These are phyloP conservation scores for Ambrosia hybrid DNA, from an alignment of 140 eudicot species.

Conservation along the genomic window DNA sequence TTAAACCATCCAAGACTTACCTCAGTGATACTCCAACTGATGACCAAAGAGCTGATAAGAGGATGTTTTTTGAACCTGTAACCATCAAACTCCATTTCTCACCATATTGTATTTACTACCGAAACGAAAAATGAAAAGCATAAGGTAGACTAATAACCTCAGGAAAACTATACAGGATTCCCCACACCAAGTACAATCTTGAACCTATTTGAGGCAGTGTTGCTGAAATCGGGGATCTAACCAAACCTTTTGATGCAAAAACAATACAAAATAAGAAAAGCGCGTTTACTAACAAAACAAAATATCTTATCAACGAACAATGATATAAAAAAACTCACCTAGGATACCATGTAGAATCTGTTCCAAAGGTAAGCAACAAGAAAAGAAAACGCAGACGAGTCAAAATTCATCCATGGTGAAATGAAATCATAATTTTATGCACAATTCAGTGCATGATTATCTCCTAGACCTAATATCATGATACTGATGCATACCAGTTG, in stretches of 20 bases:
- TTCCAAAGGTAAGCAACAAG: slow-evolving; percentile 18
- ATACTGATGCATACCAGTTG: neutral
- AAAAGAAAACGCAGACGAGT: slow-evolving; percentile 10
- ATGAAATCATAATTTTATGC: slow-evolving; percentile 17
- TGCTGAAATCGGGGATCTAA: slow-evolving; percentile 88
- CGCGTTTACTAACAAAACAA: neutral
- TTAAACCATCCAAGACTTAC: slow-evolving; percentile 32
- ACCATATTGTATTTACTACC: neutral
- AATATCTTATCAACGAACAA: slow-evolving; percentile 1
- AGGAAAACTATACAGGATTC: slow-evolving; percentile 83
- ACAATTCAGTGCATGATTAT: neutral
- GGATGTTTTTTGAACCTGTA: slow-evolving; percentile 69
- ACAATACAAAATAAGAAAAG: neutral
- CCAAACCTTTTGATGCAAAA: slow-evolving; percentile 59
- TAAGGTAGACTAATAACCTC: slow-evolving; percentile 41
- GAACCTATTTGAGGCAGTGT: slow-evolving; percentile 92
- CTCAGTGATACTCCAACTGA: slow-evolving; percentile 96
- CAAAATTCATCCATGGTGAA: slow-evolving; percentile 13
- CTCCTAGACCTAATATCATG: slow-evolving; percentile 3
- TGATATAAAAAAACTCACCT: slow-evolving; percentile 46
- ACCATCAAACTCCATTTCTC: slow-evolving; percentile 22
- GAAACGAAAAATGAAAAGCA: neutral
- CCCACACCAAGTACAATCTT: slow-evolving; percentile 86
- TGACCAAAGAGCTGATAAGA: slow-evolving; percentile 75
- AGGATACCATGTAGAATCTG: slow-evolving; percentile 75